phyloP scores from a whole-genome alignment of 2,329 filamentous ascomycete species.

The Fusarium sp. region DNA sequence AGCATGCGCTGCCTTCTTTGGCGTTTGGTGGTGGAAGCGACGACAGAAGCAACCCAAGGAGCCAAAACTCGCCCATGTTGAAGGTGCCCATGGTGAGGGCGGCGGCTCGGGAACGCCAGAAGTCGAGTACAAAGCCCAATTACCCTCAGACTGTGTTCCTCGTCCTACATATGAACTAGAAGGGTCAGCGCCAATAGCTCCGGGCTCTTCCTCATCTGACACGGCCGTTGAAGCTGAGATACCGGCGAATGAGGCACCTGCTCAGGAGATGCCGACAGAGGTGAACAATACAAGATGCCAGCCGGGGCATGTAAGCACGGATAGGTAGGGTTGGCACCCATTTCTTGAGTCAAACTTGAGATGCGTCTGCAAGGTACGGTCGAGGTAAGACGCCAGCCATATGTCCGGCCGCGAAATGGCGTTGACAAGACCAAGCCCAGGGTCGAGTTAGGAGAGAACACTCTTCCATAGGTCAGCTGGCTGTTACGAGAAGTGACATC shows the following conservation, averaged over 20 bases:
- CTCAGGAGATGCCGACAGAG: background rate
- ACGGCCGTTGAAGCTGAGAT: background rate
- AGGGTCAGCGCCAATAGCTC: background rate
- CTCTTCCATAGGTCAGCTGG: background rate
- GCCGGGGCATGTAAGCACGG: background rate
- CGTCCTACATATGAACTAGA: background rate
- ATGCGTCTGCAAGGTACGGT: background rate
- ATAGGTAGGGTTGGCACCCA: background rate
- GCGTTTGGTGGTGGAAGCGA: background rate
- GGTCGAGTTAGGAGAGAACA: background rate
- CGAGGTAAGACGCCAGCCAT: background rate
- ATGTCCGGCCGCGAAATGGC: background rate
- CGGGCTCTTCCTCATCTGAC: background rate
- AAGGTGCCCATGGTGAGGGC: background rate
- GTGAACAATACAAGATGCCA: background rate
- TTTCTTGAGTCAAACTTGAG: background rate
- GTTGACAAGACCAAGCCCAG: background rate
- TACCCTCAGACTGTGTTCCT: constrained; percentile 2
- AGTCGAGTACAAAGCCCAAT: background rate
- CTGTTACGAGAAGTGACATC: background rate
- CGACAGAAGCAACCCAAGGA: background rate
- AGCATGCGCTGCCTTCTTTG: background rate
- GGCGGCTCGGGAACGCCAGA: background rate
- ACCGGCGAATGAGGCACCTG: constrained; percentile 4
- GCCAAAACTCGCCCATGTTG: background rate